A percentile compares a stretch with the other conserved stretches of the same genome.
phyloP scores from a whole-genome alignment of 1,284 basidiomycete species.

The Leucoagaricus sp. region DNA sequence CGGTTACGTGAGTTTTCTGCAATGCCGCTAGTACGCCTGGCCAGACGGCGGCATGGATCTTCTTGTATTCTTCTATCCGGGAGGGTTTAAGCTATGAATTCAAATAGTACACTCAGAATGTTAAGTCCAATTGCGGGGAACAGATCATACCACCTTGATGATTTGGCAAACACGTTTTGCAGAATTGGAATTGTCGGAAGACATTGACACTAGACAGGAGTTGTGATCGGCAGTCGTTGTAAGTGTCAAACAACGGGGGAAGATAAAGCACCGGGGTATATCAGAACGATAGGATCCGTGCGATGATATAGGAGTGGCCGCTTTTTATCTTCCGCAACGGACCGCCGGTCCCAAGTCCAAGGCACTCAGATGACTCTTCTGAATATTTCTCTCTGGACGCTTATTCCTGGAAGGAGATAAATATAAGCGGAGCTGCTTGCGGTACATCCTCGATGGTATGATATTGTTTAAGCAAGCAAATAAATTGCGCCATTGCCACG shows the following conservation, averaged over 20 bases:
- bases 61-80: constrained; percentile 65
- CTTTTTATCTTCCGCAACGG: neutral
- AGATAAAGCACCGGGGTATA: too few species aligned
- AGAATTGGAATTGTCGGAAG: constrained; percentile 27
- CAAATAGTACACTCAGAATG: neutral
- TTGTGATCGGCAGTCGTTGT: neutral
- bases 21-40: constrained; percentile 71
- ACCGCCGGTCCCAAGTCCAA: constrained; percentile 1
- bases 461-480: too few species aligned
- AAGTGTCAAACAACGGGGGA: neutral
- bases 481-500: too few species aligned
- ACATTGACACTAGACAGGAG: constrained; percentile 20
- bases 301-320: neutral
- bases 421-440: neutral
- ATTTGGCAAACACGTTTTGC: constrained; percentile 73
- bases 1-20: constrained; percentile 65
- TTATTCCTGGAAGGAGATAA: neutral
- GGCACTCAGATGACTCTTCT: neutral
- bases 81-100: constrained; percentile 59
- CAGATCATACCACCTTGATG: constrained; percentile 49
- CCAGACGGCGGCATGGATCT: constrained; percentile 69
- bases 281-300: too few species aligned
- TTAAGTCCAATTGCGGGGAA: neutral
- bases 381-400: neutral
- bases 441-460: neutral